Evolutionary conservation across 129 eudicot species (phyloP).

Genomic region (Helianthus tuberosus): DNA sequence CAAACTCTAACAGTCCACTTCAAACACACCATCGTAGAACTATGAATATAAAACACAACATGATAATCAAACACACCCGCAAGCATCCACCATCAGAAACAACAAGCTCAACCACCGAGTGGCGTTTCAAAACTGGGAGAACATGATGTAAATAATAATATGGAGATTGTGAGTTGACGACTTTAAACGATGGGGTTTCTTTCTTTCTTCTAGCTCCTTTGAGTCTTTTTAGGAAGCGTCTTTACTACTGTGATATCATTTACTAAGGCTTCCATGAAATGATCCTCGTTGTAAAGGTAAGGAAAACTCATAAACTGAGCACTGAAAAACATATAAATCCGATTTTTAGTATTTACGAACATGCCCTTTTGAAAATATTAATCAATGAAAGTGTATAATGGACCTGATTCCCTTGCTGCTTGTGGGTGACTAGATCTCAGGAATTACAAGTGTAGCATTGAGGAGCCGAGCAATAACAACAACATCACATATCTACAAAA

Average conservation of each 20-base stretch:
- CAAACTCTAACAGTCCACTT: too few relatives aligned
- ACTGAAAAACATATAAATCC: slow-evolving; percentile 20
- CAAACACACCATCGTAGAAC: too few relatives aligned
- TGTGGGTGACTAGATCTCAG: slow-evolving; percentile 93
- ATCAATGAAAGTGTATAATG: neutral
- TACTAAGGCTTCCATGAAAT: slow-evolving; percentile 80
- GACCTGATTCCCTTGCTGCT: slow-evolving; percentile 99
- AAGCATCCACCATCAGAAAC: slow-evolving; percentile 96
- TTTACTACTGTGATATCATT: slow-evolving; percentile 79
- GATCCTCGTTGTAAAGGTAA: slow-evolving; percentile 83
- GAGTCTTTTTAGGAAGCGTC: slow-evolving; percentile 88
- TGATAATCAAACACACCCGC: slow-evolving; percentile 49
- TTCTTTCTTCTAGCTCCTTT: slow-evolving; percentile 95
- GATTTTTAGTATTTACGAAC: slow-evolving; percentile 4
- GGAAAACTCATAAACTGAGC: slow-evolving; percentile 57
- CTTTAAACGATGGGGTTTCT: slow-evolving; percentile 83
- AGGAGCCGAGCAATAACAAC: slow-evolving; percentile 90
- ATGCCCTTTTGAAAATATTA: neutral
- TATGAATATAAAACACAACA: too few relatives aligned
- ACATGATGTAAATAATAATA: slow-evolving; percentile 84
- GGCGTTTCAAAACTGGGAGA: slow-evolving; percentile 74
- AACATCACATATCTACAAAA: slow-evolving; percentile 83
- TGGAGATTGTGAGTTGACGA: slow-evolving; percentile 69
- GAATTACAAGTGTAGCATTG: slow-evolving; percentile 94
- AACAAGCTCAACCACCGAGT: slow-evolving; percentile 87